Percentiles rank a stretch among this genome's conserved stretches.
Conservation (phyloP, 2,329 filamentous ascomycete species). For the Xenosphaeropsis pyriputrescens region DNA sequence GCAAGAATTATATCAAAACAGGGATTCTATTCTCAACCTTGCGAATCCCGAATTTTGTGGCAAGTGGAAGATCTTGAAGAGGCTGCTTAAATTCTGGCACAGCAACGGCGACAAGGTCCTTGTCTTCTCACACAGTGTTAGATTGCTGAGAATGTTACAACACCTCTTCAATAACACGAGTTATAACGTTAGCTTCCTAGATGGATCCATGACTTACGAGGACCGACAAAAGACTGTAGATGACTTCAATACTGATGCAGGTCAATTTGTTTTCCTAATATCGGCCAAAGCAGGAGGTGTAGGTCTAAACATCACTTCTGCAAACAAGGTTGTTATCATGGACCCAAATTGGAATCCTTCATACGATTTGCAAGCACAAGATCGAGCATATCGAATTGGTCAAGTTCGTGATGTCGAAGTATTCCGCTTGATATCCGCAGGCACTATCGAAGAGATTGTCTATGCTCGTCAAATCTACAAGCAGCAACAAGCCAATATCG, state of each 20-base stretch:
- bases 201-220: slow-evolving; percentile 70
- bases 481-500: slow-evolving; percentile 96
- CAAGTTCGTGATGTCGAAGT: slow-evolving; percentile 90
- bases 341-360: slow-evolving; percentile 97
- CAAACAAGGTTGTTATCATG: slow-evolving; percentile 94
- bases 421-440: slow-evolving; percentile 77
- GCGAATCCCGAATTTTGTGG: slow-evolving; percentile 87
- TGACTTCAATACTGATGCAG: slow-evolving; percentile 78
- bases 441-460: slow-evolving; percentile 93
- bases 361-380: slow-evolving; percentile 90
- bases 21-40: slow-evolving; percentile 67
- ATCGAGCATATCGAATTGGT: slow-evolving; percentile 90
- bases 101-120: slow-evolving; percentile 84
- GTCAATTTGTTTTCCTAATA: slow-evolving; percentile 89
- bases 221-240: slow-evolving; percentile 74
- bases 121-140: slow-evolving; percentile 86
- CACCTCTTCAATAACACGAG: slow-evolving; percentile 76
- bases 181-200: slow-evolving; percentile 84
- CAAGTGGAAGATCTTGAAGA: slow-evolving; percentile 88
- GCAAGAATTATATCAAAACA: slow-evolving; percentile 56
- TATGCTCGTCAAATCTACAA: slow-evolving; percentile 98
- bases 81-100: slow-evolving; percentile 81
- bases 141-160: slow-evolving; percentile 69
- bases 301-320: slow-evolving; percentile 89
- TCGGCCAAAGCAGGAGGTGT: slow-evolving; percentile 88